Evolutionary conservation across 129 eudicot genomes (phyloP), one percentile per base, ranked within the genome.

Genomic region (Helianthus tuberosus): DNA sequence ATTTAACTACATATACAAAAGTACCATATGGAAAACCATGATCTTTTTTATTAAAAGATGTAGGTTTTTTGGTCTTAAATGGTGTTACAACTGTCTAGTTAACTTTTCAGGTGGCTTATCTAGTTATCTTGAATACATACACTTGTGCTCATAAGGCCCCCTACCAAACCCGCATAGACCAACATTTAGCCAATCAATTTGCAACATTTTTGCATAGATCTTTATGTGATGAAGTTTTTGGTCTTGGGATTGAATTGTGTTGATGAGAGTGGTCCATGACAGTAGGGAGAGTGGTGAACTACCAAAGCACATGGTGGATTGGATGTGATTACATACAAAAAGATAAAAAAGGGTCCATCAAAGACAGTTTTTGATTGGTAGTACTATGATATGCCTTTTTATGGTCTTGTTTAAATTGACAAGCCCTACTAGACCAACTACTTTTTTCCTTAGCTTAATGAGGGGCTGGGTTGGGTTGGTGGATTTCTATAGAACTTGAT

Each of bases 241-340:
- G 46, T 43, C 32, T 43, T 68, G 43, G 68, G 69, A 57, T 46
- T 68, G 62, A 77, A 68, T 55, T 57, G 55, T 66, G 68, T 76
- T 57, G 61, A 59, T 69, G 64, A 58, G 48, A 64, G 77, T 65
- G 77, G 77, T 78, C 67, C 73, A 60, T 12, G 63, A 68, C 53
- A 9, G 47, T 8, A 63, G 54, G 66, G 62, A 60, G 53, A 66
- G 73, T 77, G 44, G 62, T 69, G 71, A 76, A 64, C 55, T 38
- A 75, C 72, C 71, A 61, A 69, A 50, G 82, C 78, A 72, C 83
- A 72, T 72, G 83, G 74, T 72, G 16, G 52, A 65, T 64, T 79
- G 54, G 78, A 72, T 65, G 68, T 72, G 38, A 69, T 71, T 71
- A 53, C 73, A 64, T 64, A 53, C 73, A 78, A 51, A 29, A 41